phyloP scores from a whole-genome alignment of 768 basidiomycete genomes.

The Boletus rufocinnamomeus region DNA sequence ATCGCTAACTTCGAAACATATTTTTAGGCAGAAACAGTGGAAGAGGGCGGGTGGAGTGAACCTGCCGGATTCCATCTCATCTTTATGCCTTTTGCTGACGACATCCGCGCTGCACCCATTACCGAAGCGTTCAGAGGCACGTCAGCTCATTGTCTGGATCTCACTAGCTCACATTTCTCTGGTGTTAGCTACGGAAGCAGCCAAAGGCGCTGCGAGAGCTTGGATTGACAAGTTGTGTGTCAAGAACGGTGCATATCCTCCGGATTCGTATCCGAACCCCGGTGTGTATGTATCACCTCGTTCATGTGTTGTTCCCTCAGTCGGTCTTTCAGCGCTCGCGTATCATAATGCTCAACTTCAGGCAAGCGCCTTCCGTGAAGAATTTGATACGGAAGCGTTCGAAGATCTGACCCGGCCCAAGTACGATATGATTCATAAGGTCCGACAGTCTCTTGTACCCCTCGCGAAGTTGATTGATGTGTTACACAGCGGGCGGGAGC shows the following conservation, averaged over 20 bases:
- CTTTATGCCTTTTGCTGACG: constrained; percentile 92
- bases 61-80: constrained; percentile 94
- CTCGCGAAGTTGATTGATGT: background rate
- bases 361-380: constrained; percentile 89
- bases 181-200: constrained; percentile 61
- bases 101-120: constrained; percentile 79
- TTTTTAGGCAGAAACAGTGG: constrained; percentile 64
- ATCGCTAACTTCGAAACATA: background rate
- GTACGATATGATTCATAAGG: constrained; percentile 77
- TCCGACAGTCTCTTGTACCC: constrained; percentile 30
- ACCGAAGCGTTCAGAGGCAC: constrained; percentile 65
- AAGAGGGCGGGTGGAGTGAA: constrained; percentile 73
- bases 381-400: constrained; percentile 75
- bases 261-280: constrained; percentile 90
- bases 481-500: constrained; percentile 60
- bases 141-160: background rate
- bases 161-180: constrained; percentile 3
- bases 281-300: constrained; percentile 47
- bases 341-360: constrained; percentile 90
- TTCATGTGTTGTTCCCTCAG: background rate
- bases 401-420: constrained; percentile 84
- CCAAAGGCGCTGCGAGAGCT: constrained; percentile 64
- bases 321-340: constrained; percentile 49
- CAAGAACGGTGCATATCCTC: constrained; percentile 80
- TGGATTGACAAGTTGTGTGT: constrained; percentile 81